These are phyloP conservation scores for Fusarium tuaranense DNA, from an alignment of 2,329 filamentous ascomycete genomes.

Conservation along the genomic window DNA sequence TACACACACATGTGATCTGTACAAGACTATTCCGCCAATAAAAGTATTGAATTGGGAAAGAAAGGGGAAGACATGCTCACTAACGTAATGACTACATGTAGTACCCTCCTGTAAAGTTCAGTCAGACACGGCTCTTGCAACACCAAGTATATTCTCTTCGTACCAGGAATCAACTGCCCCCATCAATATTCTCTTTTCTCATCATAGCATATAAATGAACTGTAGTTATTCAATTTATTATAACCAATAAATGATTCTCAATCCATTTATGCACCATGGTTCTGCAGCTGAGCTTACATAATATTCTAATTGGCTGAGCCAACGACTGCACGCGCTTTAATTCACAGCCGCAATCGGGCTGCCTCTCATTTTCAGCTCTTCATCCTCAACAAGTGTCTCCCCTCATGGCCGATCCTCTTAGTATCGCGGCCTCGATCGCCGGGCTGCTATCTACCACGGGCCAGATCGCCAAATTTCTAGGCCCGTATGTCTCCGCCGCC, in stretches of 20 bases:
- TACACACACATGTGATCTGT: background rate
- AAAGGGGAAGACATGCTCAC: no score
- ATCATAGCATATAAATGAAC: no score
- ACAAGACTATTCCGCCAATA: background rate
- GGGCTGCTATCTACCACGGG: background rate
- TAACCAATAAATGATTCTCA: no score
- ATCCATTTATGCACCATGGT: no score
- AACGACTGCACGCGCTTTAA: background rate
- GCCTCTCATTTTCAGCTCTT: slow-evolving; percentile 3
- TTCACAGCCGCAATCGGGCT: slow-evolving; percentile 2
- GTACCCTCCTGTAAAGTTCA: no score
- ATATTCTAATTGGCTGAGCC: background rate
- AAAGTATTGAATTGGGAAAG: no score
- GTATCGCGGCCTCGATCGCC: slow-evolving; percentile 23
- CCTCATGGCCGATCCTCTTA: slow-evolving; percentile 17
- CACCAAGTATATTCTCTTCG: no score
- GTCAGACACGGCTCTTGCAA: no score
- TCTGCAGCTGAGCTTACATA: background rate
- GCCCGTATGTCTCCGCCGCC: slow-evolving; percentile 11
- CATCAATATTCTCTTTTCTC: no score
- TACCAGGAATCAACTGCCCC: no score
- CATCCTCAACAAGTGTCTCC: background rate
- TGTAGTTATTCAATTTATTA: no score
- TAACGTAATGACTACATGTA: no score
- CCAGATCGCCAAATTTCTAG: slow-evolving; percentile 4